Conservation (phyloP, 768 basidiomycete species). For the Rhizopogon salebrosus region DNA sequence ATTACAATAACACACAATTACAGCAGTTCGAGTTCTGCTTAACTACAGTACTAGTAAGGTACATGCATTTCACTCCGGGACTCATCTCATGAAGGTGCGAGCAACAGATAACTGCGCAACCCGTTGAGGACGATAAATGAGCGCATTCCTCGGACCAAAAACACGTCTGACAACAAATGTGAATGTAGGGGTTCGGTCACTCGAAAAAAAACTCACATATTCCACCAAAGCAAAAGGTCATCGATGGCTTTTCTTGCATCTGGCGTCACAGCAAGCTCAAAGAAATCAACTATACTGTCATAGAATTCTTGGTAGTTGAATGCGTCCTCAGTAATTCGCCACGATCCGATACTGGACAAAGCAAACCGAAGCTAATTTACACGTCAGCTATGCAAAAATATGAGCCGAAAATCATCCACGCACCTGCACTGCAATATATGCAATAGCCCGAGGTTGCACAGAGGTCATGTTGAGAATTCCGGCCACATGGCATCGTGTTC, state of each 20-base stretch:
- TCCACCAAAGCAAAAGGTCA: constrained; percentile 11
- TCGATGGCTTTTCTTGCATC: not conserved
- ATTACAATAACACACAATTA: no score
- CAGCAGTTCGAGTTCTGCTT: no score
- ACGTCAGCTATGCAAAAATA: not conserved
- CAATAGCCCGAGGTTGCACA: constrained; percentile 15
- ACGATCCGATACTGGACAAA: constrained; percentile 5
- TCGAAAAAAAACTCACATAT: constrained; percentile 4
- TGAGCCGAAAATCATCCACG: not conserved
- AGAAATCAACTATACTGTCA: constrained; percentile 11
- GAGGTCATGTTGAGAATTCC: constrained; percentile 5
- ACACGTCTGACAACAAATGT: not conserved
- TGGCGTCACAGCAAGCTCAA: constrained; percentile 6
- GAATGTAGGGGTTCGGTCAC: not conserved
- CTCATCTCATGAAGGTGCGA: no score
- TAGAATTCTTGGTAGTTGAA: constrained; percentile 12
- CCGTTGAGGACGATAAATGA: not conserved
- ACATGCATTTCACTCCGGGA: no score
- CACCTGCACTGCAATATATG: constrained; percentile 23
- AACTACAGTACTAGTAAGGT: no score
- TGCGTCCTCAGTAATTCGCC: constrained; percentile 3
- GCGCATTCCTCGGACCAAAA: not conserved
- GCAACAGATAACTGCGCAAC: not conserved
- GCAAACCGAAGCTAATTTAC: constrained; percentile 12
- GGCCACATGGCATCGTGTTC: constrained; percentile 7